phyloP scores from a whole-genome alignment of 2,329 filamentous ascomycete genomes.

The Trichoderma lentiforme region DNA sequence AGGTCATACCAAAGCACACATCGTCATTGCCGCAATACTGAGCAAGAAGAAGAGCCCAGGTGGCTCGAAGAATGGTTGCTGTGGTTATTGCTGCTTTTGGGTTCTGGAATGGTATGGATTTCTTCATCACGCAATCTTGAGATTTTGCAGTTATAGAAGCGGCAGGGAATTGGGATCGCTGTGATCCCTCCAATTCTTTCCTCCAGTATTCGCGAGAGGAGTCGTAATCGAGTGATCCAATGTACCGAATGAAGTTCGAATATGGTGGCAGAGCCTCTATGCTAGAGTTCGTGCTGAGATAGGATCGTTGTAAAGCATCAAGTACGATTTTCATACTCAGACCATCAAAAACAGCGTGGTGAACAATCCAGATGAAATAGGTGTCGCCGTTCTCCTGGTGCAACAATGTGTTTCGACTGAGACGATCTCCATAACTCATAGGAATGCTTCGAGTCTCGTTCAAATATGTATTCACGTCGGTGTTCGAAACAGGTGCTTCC shows the following conservation, averaged over 20 bases:
- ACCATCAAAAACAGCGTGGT: conserved; percentile 12
- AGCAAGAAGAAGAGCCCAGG: conserved; percentile 17
- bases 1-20: conserved; percentile 14
- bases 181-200: conserved; percentile 14
- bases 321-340: conserved; percentile 8
- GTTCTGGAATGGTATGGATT: neutral
- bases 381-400: neutral
- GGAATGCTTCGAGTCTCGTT: neutral
- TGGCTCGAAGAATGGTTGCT: conserved; percentile 11
- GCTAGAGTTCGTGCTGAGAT: neutral
- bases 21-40: conserved; percentile 14
- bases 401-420: neutral
- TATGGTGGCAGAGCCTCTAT: neutral
- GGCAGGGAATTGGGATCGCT: conserved; percentile 15
- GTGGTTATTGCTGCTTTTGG: neutral
- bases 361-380: conserved; percentile 13
- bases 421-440: conserved; percentile 9
- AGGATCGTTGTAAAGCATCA: neutral
- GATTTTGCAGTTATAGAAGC: neutral
- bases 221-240: neutral
- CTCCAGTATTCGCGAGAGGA: conserved; percentile 18
- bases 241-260: neutral
- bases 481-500: neutral
- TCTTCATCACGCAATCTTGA: conserved; percentile 1
- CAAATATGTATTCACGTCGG: conserved; percentile 1